Conservation (phyloP, 768 basidiomycete genomes). For the Postia placenta region DNA sequence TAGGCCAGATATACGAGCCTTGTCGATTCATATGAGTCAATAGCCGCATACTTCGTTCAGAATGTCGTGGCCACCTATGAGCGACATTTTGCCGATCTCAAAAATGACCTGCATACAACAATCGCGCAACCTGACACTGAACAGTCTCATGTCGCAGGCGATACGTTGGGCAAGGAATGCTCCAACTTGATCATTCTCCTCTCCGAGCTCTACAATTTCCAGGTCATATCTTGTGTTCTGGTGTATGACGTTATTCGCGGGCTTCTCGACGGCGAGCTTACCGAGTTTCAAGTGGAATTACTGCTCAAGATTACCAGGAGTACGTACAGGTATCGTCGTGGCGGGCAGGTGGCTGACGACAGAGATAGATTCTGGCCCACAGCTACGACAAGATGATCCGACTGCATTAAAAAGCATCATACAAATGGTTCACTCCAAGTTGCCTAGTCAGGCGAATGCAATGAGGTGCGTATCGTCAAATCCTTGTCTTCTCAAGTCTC, state of each 20-base stretch:
- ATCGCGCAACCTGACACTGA: not conserved
- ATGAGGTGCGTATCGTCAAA: constrained; percentile 41
- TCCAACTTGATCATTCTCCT: constrained; percentile 84
- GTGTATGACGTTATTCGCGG: constrained; percentile 85
- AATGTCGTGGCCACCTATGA: constrained; percentile 65
- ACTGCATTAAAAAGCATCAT: constrained; percentile 89
- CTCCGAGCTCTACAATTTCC: constrained; percentile 94
- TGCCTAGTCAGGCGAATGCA: constrained; percentile 41
- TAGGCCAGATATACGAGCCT: too few species aligned
- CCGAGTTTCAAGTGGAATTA: constrained; percentile 81
- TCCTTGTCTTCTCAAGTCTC: not conserved
- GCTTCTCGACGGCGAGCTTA: constrained; percentile 57
- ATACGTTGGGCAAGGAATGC: constrained; percentile 72
- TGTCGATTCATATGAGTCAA: not conserved
- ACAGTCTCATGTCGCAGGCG: constrained; percentile 14
- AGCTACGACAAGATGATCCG: constrained; percentile 89
- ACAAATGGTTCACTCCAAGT: constrained; percentile 68
- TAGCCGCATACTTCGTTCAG: constrained; percentile 83
- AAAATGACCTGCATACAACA: constrained; percentile 6
- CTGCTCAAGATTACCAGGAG: constrained; percentile 81
- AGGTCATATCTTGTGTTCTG: constrained; percentile 84
- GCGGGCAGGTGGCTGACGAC: not conserved
- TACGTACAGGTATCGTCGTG: constrained; percentile 29
- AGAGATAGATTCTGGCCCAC: constrained; percentile 76
- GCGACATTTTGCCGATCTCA: constrained; percentile 36